Conservation (phyloP, 2,329 filamentous ascomycete genomes). For the Arthrobotrys conoides region DNA sequence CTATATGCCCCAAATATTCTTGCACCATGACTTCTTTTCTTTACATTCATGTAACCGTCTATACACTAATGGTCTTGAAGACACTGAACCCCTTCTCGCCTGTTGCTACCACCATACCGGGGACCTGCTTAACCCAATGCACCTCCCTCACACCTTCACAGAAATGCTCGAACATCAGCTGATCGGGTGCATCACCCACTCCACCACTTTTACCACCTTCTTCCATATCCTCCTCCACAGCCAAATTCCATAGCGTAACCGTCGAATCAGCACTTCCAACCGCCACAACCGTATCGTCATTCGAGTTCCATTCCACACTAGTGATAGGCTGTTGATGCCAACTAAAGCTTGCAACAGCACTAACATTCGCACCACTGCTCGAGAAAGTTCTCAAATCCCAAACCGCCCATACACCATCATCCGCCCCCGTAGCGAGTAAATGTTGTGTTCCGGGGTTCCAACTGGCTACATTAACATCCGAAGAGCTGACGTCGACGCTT, state of each 20-base stretch:
- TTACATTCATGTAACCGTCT: conserved; percentile 62
- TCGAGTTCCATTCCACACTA: conserved; percentile 96
- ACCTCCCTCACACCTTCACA: conserved; percentile 94
- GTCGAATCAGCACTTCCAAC: conserved; percentile 95
- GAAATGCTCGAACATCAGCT: conserved; percentile 96
- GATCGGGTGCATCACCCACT: conserved; percentile 89
- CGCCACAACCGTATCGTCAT: conserved; percentile 93
- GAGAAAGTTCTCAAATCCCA: conserved; percentile 82
- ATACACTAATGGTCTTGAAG: conserved; percentile 87
- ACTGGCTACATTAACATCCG: conserved; percentile 95
- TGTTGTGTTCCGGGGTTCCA: conserved; percentile 93
- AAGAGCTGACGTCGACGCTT: conserved; percentile 83
- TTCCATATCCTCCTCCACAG: conserved; percentile 96
- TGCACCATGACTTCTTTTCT: neutral
- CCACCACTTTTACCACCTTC: conserved; percentile 81
- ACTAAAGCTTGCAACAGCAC: conserved; percentile 90
- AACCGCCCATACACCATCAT: conserved; percentile 93
- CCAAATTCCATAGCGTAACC: conserved; percentile 94
- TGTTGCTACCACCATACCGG: conserved; percentile 88
- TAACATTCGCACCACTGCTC: conserved; percentile 69
- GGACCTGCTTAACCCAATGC: conserved; percentile 98
- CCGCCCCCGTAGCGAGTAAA: conserved; percentile 90
- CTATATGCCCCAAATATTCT: conserved; percentile 22
- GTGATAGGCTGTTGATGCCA: conserved; percentile 99
- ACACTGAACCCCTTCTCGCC: conserved; percentile 88